A percentile compares a stretch with the other conserved stretches of the same genome.
These are phyloP conservation scores for Nannizziopsis arthrosporioides DNA, from an alignment of 2,329 filamentous ascomycete species.

Conservation along the genomic window DNA sequence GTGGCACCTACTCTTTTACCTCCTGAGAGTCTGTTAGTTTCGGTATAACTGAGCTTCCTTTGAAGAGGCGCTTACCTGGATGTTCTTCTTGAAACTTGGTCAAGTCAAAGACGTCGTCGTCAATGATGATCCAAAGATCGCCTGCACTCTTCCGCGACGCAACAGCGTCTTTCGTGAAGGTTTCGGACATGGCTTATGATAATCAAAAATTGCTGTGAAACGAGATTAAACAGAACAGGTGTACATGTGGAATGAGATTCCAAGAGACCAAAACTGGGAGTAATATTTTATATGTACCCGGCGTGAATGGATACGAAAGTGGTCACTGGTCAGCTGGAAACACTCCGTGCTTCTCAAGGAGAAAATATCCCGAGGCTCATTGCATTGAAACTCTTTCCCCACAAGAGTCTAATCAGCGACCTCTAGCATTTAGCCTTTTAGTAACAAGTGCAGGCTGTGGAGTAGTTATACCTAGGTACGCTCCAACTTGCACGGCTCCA, in stretches of 20 bases:
- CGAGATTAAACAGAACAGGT: background rate
- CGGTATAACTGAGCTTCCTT: background rate
- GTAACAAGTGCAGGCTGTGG: too few relatives aligned
- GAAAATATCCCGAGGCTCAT: too few relatives aligned
- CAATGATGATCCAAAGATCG: slow-evolving; percentile 18
- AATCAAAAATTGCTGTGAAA: background rate
- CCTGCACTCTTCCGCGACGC: slow-evolving; percentile 55
- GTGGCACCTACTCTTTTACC: slow-evolving; percentile 14
- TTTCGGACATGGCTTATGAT: slow-evolving; percentile 65
- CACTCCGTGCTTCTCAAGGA: too few relatives aligned
- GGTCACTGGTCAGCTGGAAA: too few relatives aligned
- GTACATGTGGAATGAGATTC: too few relatives aligned
- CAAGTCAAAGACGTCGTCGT: slow-evolving; percentile 17
- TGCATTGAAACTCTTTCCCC: too few relatives aligned
- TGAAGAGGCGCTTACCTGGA: slow-evolving; percentile 14
- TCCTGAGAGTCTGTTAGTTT: slow-evolving; percentile 7
- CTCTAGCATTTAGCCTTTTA: too few relatives aligned
- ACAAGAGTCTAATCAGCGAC: too few relatives aligned
- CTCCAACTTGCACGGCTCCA: too few relatives aligned
- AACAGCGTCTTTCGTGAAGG: slow-evolving; percentile 73
- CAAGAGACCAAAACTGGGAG: background rate
- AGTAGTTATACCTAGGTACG: too few relatives aligned
- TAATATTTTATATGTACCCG: too few relatives aligned
- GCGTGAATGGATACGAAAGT: too few relatives aligned
- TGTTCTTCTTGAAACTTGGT: slow-evolving; percentile 18